phyloP scores from a whole-genome alignment of 176 grass and related monocot species.

The Ensete glaucum region DNA sequence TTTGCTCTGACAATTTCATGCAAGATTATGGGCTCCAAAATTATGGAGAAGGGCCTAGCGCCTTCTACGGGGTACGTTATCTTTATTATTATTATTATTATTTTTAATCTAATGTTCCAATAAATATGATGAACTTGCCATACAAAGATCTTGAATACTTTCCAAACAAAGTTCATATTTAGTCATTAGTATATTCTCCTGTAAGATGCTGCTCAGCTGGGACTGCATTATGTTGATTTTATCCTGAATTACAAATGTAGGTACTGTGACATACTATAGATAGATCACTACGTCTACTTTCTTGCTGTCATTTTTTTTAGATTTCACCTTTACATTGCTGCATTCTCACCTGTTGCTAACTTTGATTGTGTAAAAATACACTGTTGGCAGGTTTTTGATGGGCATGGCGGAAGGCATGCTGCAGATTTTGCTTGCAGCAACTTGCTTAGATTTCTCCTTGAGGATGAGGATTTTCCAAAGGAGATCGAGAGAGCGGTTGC shows the following conservation, averaged over 20 bases:
- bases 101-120: no score
- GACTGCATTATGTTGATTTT: no score
- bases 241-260: no score
- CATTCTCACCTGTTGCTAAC: background rate
- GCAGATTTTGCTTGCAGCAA: conserved; percentile 86
- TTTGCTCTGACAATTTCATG: conserved; percentile 68
- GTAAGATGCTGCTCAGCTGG: no score
- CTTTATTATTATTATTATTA: background rate
- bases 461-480: conserved; percentile 62
- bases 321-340: background rate
- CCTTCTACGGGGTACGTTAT: conserved; percentile 80
- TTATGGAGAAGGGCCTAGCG: conserved; percentile 50
- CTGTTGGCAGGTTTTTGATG: conserved; percentile 79
- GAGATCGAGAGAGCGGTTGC: conserved; percentile 73
- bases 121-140: no score
- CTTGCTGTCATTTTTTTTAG: background rate
- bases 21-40: conserved; percentile 50
- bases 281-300: background rate
- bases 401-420: conserved; percentile 94
- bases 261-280: no score
- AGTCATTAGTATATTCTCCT: background rate
- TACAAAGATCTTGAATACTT: no score
- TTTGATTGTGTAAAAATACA: conserved; percentile 6
- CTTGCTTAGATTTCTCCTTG: conserved; percentile 62
- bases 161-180: no score